These are phyloP conservation scores for Helenozyma baotianmanensis DNA, from an alignment of 805 yeast genomes.

Conservation along the genomic window DNA sequence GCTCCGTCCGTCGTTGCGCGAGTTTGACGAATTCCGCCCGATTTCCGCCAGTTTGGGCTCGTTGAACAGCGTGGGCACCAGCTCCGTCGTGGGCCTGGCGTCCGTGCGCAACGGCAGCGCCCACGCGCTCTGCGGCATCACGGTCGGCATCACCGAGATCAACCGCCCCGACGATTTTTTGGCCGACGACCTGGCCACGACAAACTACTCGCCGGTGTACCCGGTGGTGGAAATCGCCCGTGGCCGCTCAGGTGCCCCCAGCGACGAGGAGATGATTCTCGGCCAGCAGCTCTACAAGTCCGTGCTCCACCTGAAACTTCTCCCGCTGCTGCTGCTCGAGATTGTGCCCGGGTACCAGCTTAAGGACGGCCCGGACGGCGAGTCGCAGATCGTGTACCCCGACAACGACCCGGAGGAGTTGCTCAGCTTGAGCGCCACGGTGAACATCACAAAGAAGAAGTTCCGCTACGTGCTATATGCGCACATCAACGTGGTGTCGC, in stretches of 20 bases:
- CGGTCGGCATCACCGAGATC: slow-evolving; percentile 63
- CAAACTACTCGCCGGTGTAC: slow-evolving; percentile 41
- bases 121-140: slow-evolving; percentile 64
- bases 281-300: slow-evolving; percentile 63
- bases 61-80: slow-evolving; percentile 32
- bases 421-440: slow-evolving; percentile 16
- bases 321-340: slow-evolving; percentile 26
- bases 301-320: slow-evolving; percentile 51
- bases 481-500: slow-evolving; percentile 68
- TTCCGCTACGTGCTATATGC: slow-evolving; percentile 57
- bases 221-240: slow-evolving; percentile 75
- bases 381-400: slow-evolving; percentile 42
- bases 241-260: slow-evolving; percentile 76
- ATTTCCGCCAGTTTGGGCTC: slow-evolving; percentile 36
- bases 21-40: slow-evolving; percentile 67
- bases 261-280: slow-evolving; percentile 77
- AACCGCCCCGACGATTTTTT: slow-evolving; percentile 26
- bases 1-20: slow-evolving; percentile 69
- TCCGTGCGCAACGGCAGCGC: slow-evolving; percentile 69
- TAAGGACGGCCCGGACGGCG: slow-evolving; percentile 13
- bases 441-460: slow-evolving; percentile 17
- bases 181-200: slow-evolving; percentile 15
- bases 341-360: slow-evolving; percentile 15
- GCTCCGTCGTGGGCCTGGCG: slow-evolving; percentile 56
- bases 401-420: slow-evolving; percentile 42